Percentiles rank a stretch among this genome's conserved stretches.
These are phyloP conservation scores for Hordeum marinum DNA, from an alignment of 176 grass and related monocot species.

Conservation along the genomic window DNA sequence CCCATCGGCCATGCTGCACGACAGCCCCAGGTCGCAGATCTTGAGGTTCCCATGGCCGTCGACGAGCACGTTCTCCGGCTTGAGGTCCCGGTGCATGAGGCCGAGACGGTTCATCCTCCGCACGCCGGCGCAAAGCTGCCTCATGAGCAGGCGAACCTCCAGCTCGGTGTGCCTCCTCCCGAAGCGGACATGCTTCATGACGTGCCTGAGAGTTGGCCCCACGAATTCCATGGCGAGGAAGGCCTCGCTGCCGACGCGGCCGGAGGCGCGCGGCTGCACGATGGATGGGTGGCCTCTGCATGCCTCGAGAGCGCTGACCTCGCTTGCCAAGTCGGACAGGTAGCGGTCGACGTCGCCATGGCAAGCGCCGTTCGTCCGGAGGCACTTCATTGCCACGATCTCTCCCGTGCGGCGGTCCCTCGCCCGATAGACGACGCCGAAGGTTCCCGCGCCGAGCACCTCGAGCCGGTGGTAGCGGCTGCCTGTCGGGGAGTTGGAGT, in stretches of 20 bases:
- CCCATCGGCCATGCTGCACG: not conserved
- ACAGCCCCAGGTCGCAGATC: slow-evolving; percentile 36
- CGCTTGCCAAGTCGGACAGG: not conserved
- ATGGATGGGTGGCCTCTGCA: not conserved
- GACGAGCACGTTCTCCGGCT: slow-evolving; percentile 59
- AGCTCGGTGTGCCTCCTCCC: slow-evolving; percentile 5
- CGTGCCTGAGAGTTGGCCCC: not conserved
- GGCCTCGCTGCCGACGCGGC: too few relatives aligned
- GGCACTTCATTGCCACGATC: not conserved
- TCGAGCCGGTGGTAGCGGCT: not conserved
- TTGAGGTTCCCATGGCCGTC: not conserved
- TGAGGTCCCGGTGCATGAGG: slow-evolving; percentile 60
- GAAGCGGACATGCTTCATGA: not conserved
- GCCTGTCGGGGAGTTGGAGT: too few relatives aligned
- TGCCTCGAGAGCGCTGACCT: not conserved
- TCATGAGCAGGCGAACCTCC: slow-evolving; percentile 14
- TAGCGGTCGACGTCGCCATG: not conserved
- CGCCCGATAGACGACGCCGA: not conserved
- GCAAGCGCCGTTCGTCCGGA: not conserved
- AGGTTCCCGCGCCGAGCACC: not conserved
- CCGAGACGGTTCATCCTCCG: slow-evolving; percentile 15
- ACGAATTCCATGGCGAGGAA: not conserved
- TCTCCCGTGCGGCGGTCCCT: not conserved
- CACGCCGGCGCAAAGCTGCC: slow-evolving; percentile 11
- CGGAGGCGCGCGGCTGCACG: not conserved